phyloP scores from a whole-genome alignment of 2,329 filamentous ascomycete genomes.

The Botrytis porri region DNA sequence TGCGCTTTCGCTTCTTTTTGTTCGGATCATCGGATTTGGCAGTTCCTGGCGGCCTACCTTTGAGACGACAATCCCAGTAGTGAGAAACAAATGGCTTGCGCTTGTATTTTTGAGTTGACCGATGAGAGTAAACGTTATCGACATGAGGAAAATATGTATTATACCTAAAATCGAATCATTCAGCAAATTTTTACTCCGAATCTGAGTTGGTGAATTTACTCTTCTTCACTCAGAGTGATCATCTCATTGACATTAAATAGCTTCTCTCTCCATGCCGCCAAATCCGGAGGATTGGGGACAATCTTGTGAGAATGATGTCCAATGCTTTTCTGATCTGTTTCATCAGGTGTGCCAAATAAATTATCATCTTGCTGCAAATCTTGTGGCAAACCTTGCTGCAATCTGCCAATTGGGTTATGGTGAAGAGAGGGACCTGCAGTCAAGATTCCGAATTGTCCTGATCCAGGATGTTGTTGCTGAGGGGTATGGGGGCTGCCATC shows the following conservation, averaged over 20 bases:
- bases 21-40: constrained; percentile 76
- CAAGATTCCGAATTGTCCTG: constrained; percentile 49
- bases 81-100: constrained; percentile 78
- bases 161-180: constrained; percentile 50
- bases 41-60: constrained; percentile 74
- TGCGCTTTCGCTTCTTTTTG: constrained; percentile 79
- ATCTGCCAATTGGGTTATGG: constrained; percentile 37
- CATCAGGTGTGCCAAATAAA: constrained; percentile 39
- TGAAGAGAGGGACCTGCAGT: constrained; percentile 39
- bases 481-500: constrained; percentile 25
- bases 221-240: constrained; percentile 69
- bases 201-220: constrained; percentile 49
- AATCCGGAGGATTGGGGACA: constrained; percentile 63
- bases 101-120: constrained; percentile 77
- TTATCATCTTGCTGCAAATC: constrained; percentile 39
- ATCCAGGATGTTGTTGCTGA: constrained; percentile 40
- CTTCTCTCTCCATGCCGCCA: constrained; percentile 66
- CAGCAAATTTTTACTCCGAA: constrained; percentile 20
- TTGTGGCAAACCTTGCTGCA: constrained; percentile 28
- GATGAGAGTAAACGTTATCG: constrained; percentile 81
- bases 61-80: constrained; percentile 82
- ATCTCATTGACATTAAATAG: constrained; percentile 73
- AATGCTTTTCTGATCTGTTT: constrained; percentile 45
- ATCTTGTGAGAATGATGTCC: constrained; percentile 55
- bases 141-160: constrained; percentile 80